Evolutionary conservation across 805 yeast genomes (phyloP).

Genomic region (Diddensiella caesifluorescens): DNA sequence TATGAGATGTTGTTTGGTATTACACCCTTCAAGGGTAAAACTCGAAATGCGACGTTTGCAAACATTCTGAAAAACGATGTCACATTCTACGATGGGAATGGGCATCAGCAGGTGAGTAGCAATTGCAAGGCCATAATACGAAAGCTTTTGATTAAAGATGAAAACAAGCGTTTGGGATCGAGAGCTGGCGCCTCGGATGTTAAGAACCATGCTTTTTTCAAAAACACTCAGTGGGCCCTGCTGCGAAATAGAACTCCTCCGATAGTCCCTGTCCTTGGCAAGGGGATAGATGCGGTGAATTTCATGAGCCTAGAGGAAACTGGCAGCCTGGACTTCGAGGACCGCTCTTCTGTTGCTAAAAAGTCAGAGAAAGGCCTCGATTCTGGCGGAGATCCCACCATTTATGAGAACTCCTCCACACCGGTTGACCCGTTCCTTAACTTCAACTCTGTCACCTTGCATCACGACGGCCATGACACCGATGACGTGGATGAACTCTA

Average conservation of each 20-base stretch:
- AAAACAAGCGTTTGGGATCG: constrained; percentile 81
- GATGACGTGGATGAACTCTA: constrained; percentile 19
- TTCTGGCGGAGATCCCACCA: constrained; percentile 27
- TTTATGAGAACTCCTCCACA: constrained; percentile 6
- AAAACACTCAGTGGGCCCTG: constrained; percentile 91
- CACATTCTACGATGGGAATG: constrained; percentile 58
- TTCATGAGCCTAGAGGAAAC: constrained; percentile 28
- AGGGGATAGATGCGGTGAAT: constrained; percentile 44
- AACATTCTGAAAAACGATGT: constrained; percentile 83
- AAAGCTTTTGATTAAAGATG: constrained; percentile 83
- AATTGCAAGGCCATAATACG: constrained; percentile 74
- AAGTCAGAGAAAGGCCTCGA: constrained; percentile 2
- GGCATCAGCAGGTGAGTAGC: constrained; percentile 54
- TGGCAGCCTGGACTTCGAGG: constrained; percentile 26
- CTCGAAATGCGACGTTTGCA: constrained; percentile 83
- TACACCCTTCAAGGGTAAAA: constrained; percentile 93
- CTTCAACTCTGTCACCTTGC: constrained; percentile 81
- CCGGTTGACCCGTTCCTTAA: constrained; percentile 73
- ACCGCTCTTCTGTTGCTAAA: no score
- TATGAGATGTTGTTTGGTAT: constrained; percentile 95
- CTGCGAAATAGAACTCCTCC: constrained; percentile 92
- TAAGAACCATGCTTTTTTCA: constrained; percentile 86
- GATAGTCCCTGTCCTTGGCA: constrained; percentile 76
- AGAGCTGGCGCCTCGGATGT: constrained; percentile 93
- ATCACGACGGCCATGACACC: constrained; percentile 55